These are phyloP conservation scores for Tulasnella sp. DNA, from an alignment of 768 basidiomycete genomes.

Conservation along the genomic window DNA sequence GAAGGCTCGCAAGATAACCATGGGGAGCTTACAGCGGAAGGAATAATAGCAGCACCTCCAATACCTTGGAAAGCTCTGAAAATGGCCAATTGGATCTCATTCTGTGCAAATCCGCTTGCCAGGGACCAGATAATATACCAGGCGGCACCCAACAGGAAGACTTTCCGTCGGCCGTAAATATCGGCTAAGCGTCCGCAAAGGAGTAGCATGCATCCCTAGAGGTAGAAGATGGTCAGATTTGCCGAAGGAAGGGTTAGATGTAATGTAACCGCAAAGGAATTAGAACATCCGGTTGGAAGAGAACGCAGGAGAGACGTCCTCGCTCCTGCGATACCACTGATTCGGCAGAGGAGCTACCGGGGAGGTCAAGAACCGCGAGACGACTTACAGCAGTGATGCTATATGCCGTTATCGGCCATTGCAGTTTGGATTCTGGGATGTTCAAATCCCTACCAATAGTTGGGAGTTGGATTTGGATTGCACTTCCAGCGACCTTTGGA, in stretches of 20 bases:
- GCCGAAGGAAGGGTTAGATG: background rate
- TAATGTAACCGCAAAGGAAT: background rate
- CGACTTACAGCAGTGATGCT: slow-evolving; percentile 25
- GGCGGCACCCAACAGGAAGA: slow-evolving; percentile 54
- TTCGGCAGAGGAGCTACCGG: background rate
- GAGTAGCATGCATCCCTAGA: slow-evolving; percentile 67
- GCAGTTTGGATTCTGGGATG: slow-evolving; percentile 28
- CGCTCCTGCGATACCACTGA: too few species aligned
- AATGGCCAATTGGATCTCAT: slow-evolving; percentile 53
- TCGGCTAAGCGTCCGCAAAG: slow-evolving; percentile 75
- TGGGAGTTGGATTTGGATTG: slow-evolving; percentile 22
- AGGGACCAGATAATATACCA: slow-evolving; percentile 52
- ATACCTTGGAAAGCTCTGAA: slow-evolving; percentile 72
- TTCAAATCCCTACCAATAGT: slow-evolving; percentile 30
- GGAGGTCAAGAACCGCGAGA: background rate
- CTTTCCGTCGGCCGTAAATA: slow-evolving; percentile 62
- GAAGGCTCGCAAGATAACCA: background rate
- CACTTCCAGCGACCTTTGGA: background rate
- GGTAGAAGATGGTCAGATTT: background rate
- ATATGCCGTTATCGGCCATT: slow-evolving; percentile 33
- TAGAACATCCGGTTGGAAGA: background rate
- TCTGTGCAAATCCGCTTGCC: slow-evolving; percentile 55
- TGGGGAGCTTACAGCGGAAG: slow-evolving; percentile 49
- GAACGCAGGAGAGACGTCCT: background rate
- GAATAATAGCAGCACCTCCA: slow-evolving; percentile 69